Base-by-base conservation (phyloP, 768 basidiomycete genomes). In the Rhizopogon sp. region DNA sequence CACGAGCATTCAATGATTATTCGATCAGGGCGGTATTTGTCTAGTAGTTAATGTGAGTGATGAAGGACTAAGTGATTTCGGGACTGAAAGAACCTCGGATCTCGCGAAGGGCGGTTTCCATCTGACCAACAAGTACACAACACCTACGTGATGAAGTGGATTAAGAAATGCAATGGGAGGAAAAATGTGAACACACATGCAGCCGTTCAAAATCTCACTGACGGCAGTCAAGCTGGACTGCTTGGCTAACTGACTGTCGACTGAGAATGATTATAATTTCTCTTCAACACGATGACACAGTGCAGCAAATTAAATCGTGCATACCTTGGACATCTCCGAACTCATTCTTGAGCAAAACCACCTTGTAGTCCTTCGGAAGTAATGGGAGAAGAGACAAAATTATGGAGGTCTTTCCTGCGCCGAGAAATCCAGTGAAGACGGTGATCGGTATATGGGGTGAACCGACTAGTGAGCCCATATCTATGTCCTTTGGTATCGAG, bases 1-100 rank as follows among this genome's bases (percentile, higher is more conserved):
- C 66, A 93, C 92, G 93, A 95, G 78, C 90, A 91, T 73, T 98
- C 95, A 56, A 98, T 92, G 62, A 98, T 87, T 63, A 98, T 94
- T 39, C 95, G 79, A 70, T 98, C 93, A 2, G 94, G 93, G 17
- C 77, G 72, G 70, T 80, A 93, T 58, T 84, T 90, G 39, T 95
- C 91, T 93, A 60, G 40, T 8, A 41, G 29, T 11, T 41, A 25
- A 5, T 5, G 46, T n/a, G n/a, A 25, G 49, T 35, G 13, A 28
- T 57, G 5, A 43, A 17, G 16, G 33, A 14, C 40, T n/a, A 16
- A 42, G 29, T 9, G 41, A 58, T 16, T 51, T 35, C 17, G 25
- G 11, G n/a, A 14, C 42, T 39, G 66, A 69, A 49, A 37, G 39
- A 61, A 85, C 88, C 88, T 74, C 85, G 78, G 56, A 98, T 95